Percentiles rank a stretch among this genome's conserved stretches.
These are phyloP conservation scores for Alternaria sp. DNA, from an alignment of 2,329 filamentous ascomycete genomes.

Conservation along the genomic window DNA sequence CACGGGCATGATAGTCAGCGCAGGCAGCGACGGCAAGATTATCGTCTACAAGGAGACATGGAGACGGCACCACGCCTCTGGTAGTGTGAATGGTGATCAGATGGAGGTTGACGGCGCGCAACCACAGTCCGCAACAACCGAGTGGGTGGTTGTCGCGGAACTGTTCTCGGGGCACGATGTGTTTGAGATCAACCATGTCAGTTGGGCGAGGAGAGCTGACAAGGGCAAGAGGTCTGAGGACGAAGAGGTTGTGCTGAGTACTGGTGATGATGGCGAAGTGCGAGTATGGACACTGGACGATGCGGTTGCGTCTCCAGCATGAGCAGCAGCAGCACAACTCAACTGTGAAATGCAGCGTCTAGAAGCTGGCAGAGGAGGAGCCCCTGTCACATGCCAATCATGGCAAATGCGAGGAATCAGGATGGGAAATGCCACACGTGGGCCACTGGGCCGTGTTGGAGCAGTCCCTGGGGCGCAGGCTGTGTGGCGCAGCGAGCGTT, in stretches of 20 bases:
- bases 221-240: conserved; percentile 64
- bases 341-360: not conserved
- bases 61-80: conserved; percentile 30
- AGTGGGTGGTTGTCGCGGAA: conserved; percentile 77
- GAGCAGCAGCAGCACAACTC: not conserved
- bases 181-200: conserved; percentile 92
- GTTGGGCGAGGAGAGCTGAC: conserved; percentile 84
- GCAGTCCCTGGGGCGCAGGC: not conserved
- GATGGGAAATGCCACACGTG: conserved; percentile 30
- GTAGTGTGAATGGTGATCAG: conserved; percentile 33
- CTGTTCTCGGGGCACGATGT: conserved; percentile 82
- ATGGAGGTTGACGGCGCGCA: conserved; percentile 29
- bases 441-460: conserved; percentile 12
- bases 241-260: conserved; percentile 89
- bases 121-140: conserved; percentile 54
- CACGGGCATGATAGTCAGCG: conserved; percentile 82
- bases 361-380: not conserved
- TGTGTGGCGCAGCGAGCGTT: conserved; percentile 30
- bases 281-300: conserved; percentile 73
- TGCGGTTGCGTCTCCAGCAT: not conserved
- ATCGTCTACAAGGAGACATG: conserved; percentile 36
- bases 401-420: conserved; percentile 23
- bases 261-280: conserved; percentile 89
- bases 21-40: conserved; percentile 73
- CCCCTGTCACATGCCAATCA: conserved; percentile 10